phyloP scores from a whole-genome alignment of 2,329 filamentous ascomycete genomes.

The Lecanosticta acicola region DNA sequence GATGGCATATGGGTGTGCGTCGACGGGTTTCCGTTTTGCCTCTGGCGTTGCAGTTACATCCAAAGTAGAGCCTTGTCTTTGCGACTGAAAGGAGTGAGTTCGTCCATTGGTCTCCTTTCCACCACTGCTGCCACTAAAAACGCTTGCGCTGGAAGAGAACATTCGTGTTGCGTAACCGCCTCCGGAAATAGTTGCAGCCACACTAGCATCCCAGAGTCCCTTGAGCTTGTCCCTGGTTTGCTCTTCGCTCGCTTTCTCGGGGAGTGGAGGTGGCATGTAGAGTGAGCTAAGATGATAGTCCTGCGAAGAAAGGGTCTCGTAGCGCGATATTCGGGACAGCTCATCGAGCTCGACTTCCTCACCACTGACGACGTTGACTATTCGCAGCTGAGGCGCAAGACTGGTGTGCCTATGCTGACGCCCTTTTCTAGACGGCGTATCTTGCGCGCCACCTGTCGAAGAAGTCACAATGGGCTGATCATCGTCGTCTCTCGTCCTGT shows the following conservation, averaged over 20 bases:
- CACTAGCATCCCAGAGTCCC: slow-evolving; percentile 74
- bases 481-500: slow-evolving; percentile 70
- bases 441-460: slow-evolving; percentile 13
- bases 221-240: slow-evolving; percentile 67
- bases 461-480: slow-evolving; percentile 46
- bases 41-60: slow-evolving; percentile 21
- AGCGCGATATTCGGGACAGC: slow-evolving; percentile 71
- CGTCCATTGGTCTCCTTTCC: slow-evolving; percentile 33
- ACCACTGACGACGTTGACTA: slow-evolving; percentile 81
- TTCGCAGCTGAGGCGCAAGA: slow-evolving; percentile 76
- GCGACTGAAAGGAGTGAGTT: slow-evolving; percentile 26
- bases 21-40: slow-evolving; percentile 25
- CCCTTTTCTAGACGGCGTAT: slow-evolving; percentile 55
- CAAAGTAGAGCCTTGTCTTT: slow-evolving; percentile 33
- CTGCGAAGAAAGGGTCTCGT: slow-evolving; percentile 74
- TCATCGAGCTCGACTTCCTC: slow-evolving; percentile 82
- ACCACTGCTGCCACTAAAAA: slow-evolving; percentile 46
- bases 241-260: slow-evolving; percentile 50
- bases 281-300: slow-evolving; percentile 89
- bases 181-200: slow-evolving; percentile 18
- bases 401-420: slow-evolving; percentile 70
- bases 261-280: slow-evolving; percentile 63
- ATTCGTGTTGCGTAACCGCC: slow-evolving; percentile 81
- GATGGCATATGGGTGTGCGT: slow-evolving; percentile 45
- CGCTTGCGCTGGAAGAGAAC: slow-evolving; percentile 80